These are phyloP conservation scores for Magnusiomyces magnusii DNA, from an alignment of 1,139 yeast species.

Conservation along the genomic window DNA sequence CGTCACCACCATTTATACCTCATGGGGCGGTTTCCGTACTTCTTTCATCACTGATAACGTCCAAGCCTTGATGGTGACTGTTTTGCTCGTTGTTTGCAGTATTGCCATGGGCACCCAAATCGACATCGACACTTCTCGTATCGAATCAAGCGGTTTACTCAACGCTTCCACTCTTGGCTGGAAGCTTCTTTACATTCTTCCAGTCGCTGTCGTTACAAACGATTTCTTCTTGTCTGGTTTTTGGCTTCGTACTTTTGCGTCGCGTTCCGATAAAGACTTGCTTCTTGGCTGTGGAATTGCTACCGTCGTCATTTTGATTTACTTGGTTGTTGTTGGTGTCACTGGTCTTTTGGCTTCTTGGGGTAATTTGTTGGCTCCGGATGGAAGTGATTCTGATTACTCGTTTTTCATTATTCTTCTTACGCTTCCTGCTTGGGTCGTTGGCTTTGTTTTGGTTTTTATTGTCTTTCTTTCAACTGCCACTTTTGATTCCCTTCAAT, in stretches of 20 bases:
- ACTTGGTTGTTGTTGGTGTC: slow-evolving; percentile 67
- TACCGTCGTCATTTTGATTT: slow-evolving; percentile 51
- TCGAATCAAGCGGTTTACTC: slow-evolving; percentile 62
- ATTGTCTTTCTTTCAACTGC: slow-evolving; percentile 71
- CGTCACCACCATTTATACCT: slow-evolving; percentile 80
- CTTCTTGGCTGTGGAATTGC: slow-evolving; percentile 71
- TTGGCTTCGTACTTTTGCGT: slow-evolving; percentile 92
- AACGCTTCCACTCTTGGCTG: slow-evolving; percentile 69
- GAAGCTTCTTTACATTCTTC: slow-evolving; percentile 78
- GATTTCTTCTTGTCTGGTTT: slow-evolving; percentile 88
- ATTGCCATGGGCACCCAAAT: slow-evolving; percentile 77
- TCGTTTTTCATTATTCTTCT: slow-evolving; percentile 60
- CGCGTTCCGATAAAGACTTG: slow-evolving; percentile 67
- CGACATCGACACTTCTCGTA: slow-evolving; percentile 53
- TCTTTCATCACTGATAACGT: slow-evolving; percentile 83
- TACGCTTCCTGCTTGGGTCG: slow-evolving; percentile 80
- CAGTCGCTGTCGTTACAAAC: slow-evolving; percentile 82
- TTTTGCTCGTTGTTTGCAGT: slow-evolving; percentile 61
- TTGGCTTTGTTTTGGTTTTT: slow-evolving; percentile 75
- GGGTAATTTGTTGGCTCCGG: slow-evolving; percentile 58
- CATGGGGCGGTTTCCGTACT: slow-evolving; percentile 84
- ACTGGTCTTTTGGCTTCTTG: slow-evolving; percentile 88
- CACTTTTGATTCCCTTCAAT: slow-evolving; percentile 81
- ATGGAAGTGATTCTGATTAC: slow-evolving; percentile 56
- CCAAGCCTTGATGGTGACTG: slow-evolving; percentile 69